Base-by-base conservation (phyloP, 257 asterid species). In the Salvia splendens region DNA sequence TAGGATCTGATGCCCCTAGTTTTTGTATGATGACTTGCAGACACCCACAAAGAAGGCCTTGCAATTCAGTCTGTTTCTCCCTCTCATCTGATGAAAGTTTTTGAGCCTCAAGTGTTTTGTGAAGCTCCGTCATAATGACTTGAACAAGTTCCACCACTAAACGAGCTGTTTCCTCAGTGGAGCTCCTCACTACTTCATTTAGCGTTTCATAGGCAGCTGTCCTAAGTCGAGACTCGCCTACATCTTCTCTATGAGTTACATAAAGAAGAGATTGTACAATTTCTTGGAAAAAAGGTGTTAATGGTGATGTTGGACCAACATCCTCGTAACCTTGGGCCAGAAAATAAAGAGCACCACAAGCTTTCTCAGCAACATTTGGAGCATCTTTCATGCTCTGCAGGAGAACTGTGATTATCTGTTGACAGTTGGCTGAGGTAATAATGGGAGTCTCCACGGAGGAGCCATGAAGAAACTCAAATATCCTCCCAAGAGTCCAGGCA, bases 171-270 rank as follows among this genome's bases (percentile, higher is more conserved):
- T 87, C 95, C 52, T 85, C 90, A 0, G 88, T 85, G 8, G 90
- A 87, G 65, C 90, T 83, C 81, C 95, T 85, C 71, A 87, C 95
- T 36, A 85, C 95, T 79, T 87, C 95, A 70, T 87, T 87, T 59
- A 87, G 82, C n/a, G 95, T 82, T 80, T 85, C 92, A 69, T 87
- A 87, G 41, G 95, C 95, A 69, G 95, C 86, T 35, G 95, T 78
- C 74, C 88, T 81, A 30, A 87, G 85, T 54, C 92, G 78, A 6
- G 95, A 87, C 58, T 87, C 95, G 6, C 92, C 83, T 3, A 90
- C 88, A 75, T 87, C 95, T 69, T 85, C 92, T 65, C 92, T 80
- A 69, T 87, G 90, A 61, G 92, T 85, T 60, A 82, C 90, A 57
- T 72, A 73, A 52, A 87, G 89, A 70, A 87, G 95, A 7, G 88